These are phyloP conservation scores for Candida jianshihensis DNA, from an alignment of 805 yeast species.

Conservation along the genomic window DNA sequence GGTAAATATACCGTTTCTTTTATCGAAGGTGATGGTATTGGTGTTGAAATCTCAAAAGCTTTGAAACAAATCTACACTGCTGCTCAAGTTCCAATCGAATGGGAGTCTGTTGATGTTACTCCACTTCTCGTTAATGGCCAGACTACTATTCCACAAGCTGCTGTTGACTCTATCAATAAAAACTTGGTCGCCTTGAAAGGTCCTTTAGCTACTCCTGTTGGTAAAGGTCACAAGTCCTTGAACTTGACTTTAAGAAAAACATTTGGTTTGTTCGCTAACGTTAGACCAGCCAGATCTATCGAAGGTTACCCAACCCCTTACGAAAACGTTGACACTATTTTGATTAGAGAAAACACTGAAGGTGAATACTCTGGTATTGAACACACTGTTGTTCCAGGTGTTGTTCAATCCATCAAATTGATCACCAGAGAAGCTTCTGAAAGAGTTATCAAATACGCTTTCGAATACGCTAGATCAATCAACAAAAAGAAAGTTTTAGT, in stretches of 20 bases:
- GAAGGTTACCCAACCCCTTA: slow-evolving; percentile 85
- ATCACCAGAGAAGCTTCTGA: slow-evolving; percentile 95
- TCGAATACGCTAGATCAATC: slow-evolving; percentile 88
- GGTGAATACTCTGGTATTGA: slow-evolving; percentile 99
- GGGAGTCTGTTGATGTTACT: slow-evolving; percentile 96
- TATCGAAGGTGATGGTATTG: slow-evolving; percentile 99
- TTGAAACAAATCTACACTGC: slow-evolving; percentile 91
- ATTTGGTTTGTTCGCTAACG: slow-evolving; percentile 92
- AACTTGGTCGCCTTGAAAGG: slow-evolving; percentile 96
- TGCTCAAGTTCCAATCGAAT: slow-evolving; percentile 91
- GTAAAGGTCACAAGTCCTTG: slow-evolving; percentile 97
- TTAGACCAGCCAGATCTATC: slow-evolving; percentile 92
- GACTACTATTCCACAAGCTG: slow-evolving; percentile 88
- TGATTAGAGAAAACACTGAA: slow-evolving; percentile 98
- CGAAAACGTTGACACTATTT: slow-evolving; percentile 82
- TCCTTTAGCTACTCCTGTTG: slow-evolving; percentile 97
- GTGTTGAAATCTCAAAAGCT: slow-evolving; percentile 89
- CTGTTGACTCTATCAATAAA: slow-evolving; percentile 87
- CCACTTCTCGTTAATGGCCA: slow-evolving; percentile 88
- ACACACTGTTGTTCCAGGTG: slow-evolving; percentile 97
- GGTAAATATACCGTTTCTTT: slow-evolving; percentile 92
- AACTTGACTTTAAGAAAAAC: slow-evolving; percentile 97
- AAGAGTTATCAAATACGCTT: slow-evolving; percentile 94
- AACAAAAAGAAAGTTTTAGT: slow-evolving; percentile 85
- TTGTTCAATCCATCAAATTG: slow-evolving; percentile 94